These are phyloP conservation scores for Raphanus raphanistrum DNA, from an alignment of 345 rosid genomes.

Conservation along the genomic window DNA sequence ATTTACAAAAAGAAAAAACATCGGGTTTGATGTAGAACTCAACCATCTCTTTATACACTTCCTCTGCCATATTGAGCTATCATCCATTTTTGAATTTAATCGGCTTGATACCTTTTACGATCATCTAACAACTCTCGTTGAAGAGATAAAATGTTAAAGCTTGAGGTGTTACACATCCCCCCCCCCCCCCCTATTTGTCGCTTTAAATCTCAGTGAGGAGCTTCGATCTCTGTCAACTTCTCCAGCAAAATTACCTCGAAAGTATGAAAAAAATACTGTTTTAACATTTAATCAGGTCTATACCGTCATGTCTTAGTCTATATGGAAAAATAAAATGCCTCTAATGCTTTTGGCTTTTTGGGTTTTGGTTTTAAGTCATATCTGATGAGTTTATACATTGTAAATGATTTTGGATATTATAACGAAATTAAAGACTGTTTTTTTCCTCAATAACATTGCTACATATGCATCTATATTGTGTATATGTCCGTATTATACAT, in stretches of 20 bases:
- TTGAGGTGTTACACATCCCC: neutral
- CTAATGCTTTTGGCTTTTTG: neutral
- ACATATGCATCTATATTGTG: constrained; percentile 8
- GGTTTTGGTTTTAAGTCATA: neutral
- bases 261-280: neutral
- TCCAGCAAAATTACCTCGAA: neutral
- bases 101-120: constrained; percentile 46
- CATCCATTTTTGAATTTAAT: constrained; percentile 58
- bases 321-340: no score
- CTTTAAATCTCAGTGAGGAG: neutral
- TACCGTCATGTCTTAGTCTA: neutral
- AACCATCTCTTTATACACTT: constrained; percentile 65
- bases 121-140: constrained; percentile 37
- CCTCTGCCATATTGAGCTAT: constrained; percentile 61
- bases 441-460: constrained; percentile 15
- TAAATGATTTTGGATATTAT: neutral
- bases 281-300: neutral
- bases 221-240: neutral
- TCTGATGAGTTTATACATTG: neutral
- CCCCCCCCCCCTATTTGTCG: neutral
- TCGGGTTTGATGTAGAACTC: constrained; percentile 57
- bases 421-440: neutral
- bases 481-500: constrained; percentile 28
- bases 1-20: constrained; percentile 58
- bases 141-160: neutral